Percentiles rank a stretch among this genome's conserved stretches.
Evolutionary conservation across 768 basidiomycete species (phyloP).

Genomic region (Mrakia frigida): DNA sequence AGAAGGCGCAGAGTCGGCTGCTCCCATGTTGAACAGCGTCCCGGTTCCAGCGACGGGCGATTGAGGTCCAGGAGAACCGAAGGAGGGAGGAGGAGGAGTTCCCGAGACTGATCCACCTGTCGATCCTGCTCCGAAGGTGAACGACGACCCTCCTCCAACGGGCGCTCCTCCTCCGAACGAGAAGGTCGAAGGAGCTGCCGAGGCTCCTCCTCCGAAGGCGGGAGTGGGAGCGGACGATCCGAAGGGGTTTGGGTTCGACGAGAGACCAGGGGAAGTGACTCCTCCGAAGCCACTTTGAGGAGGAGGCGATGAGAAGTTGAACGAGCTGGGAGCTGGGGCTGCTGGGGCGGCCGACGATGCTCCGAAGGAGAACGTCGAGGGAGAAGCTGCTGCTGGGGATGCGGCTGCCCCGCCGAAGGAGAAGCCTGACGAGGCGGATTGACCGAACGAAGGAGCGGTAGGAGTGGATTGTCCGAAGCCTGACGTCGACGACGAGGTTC

Average conservation of each 20-base stretch:
- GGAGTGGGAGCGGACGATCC: constrained; percentile 10
- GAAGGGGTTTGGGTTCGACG: constrained; percentile 1
- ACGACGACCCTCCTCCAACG: background rate
- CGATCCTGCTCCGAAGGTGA: constrained; percentile 19
- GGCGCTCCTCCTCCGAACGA: constrained; percentile 22
- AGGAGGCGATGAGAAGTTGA: constrained; percentile 10
- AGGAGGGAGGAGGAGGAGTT: constrained; percentile 13
- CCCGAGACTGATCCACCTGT: constrained; percentile 3
- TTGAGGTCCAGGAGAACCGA: constrained; percentile 16
- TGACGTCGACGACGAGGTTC: constrained; percentile 6
- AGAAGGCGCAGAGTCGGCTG: constrained; percentile 14
- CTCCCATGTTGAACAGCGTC: constrained; percentile 26
- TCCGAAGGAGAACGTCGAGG: constrained; percentile 22
- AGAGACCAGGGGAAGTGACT: background rate
- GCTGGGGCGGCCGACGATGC: constrained; percentile 2
- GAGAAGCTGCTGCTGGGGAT: background rate
- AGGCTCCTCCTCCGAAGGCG: background rate
- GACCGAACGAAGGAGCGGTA: constrained; percentile 1
- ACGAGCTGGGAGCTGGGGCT: background rate
- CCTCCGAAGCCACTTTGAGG: background rate
- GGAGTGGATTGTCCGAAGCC: constrained; percentile 14
- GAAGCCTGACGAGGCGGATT: constrained; percentile 11
- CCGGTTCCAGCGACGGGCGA: background rate
- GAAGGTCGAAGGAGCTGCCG: background rate
- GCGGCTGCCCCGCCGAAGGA: constrained; percentile 1